A percentile compares a stretch with the other conserved stretches of the same genome.
phyloP scores from a whole-genome alignment of 768 basidiomycete genomes.

The Leccinum imitatum region DNA sequence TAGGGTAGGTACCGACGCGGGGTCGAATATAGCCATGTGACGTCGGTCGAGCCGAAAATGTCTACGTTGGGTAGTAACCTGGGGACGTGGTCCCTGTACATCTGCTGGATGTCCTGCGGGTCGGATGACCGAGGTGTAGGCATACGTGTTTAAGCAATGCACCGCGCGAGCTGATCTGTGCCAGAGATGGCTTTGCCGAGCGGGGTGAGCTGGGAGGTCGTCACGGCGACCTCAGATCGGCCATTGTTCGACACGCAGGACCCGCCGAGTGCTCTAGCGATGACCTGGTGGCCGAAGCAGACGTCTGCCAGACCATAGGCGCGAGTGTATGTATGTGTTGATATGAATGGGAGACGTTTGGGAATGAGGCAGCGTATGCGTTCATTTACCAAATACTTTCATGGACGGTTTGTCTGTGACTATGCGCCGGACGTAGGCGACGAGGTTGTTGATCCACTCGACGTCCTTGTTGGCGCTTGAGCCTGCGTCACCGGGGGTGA shows the following conservation, averaged over 20 bases:
- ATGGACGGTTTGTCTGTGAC: constrained; percentile 51
- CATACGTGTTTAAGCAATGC: too few relatives aligned
- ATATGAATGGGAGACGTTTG: neutral
- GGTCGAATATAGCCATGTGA: constrained; percentile 50
- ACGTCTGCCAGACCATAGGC: too few relatives aligned
- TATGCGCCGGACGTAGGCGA: constrained; percentile 55
- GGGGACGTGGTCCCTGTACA: constrained; percentile 90
- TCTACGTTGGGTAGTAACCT: constrained; percentile 49
- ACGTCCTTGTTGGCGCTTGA: constrained; percentile 72
- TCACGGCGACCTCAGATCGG: too few relatives aligned
- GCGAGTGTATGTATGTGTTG: too few relatives aligned
- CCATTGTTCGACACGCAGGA: too few relatives aligned
- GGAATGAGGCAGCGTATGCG: too few relatives aligned
- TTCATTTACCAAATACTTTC: constrained; percentile 63
- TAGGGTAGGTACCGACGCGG: neutral
- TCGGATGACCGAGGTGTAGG: neutral
- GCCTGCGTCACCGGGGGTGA: constrained; percentile 40
- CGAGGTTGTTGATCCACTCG: constrained; percentile 75
- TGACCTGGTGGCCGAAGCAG: too few relatives aligned
- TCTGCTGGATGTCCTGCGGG: constrained; percentile 20
- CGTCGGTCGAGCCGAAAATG: constrained; percentile 62
- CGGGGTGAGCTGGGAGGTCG: too few relatives aligned
- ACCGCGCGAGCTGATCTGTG: too few relatives aligned
- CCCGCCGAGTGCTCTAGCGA: too few relatives aligned
- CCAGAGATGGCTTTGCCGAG: too few relatives aligned